phyloP scores from a whole-genome alignment of 352 stramenopile genomes.

The Phytophthora citrophthora region DNA sequence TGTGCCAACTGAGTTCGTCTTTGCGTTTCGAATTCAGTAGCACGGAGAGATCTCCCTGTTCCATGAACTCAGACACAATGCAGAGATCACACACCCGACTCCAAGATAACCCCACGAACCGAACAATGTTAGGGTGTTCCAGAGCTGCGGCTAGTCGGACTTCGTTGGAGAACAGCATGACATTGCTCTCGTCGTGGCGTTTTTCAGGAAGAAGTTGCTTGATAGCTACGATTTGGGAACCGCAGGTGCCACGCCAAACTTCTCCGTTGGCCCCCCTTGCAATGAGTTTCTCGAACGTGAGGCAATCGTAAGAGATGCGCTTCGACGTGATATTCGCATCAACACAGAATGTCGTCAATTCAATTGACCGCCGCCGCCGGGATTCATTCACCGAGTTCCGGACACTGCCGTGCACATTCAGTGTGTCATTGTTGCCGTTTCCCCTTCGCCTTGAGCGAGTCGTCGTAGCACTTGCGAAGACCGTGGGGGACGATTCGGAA shows the following conservation, averaged over 20 bases:
- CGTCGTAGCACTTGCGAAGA: conserved; percentile 27
- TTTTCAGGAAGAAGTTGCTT: conserved; percentile 68
- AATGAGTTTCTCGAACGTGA: conserved; percentile 52
- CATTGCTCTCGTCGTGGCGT: conserved; percentile 37
- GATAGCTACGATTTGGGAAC: conserved; percentile 54
- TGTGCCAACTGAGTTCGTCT: conserved; percentile 39
- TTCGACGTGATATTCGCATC: conserved; percentile 58
- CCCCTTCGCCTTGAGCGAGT: conserved; percentile 18
- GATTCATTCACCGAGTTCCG: conserved; percentile 27
- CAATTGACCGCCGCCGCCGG: conserved; percentile 33
- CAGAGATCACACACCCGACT: conserved; percentile 53
- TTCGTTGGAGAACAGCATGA: conserved; percentile 63
- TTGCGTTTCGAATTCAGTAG: conserved; percentile 55
- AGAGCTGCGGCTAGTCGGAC: conserved; percentile 55
- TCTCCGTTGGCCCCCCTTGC: conserved; percentile 61
- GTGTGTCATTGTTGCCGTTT: background rate
- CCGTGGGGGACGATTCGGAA: conserved; percentile 23
- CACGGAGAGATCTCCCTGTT: conserved; percentile 55
- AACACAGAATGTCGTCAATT: conserved; percentile 43
- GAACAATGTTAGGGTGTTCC: conserved; percentile 73
- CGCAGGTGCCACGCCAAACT: conserved; percentile 61
- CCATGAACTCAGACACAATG: conserved; percentile 72
- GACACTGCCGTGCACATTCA: background rate
- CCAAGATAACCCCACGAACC: conserved; percentile 71
- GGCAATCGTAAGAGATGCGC: conserved; percentile 45